Base-by-base conservation (phyloP, 768 basidiomycete genomes). In the Krasilnikovozyma curviuscula region DNA sequence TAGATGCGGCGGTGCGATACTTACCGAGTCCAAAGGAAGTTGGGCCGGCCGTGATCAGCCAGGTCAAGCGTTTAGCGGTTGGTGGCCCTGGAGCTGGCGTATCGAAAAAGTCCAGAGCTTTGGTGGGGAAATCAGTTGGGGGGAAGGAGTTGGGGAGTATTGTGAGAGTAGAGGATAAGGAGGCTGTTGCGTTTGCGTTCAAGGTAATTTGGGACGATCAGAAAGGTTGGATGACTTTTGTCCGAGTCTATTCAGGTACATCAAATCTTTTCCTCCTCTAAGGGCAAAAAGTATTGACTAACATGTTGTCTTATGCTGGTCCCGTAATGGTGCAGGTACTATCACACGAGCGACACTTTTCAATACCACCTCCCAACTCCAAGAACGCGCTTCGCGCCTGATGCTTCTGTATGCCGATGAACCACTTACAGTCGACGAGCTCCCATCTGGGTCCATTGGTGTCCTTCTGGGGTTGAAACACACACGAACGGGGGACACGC, bases 201-300 rank as follows among this genome's bases (percentile, higher is more conserved):
- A 88, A 88, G 60, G 84, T 88, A 19, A 70, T 68, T 27, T 85
- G 83, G 83, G 83, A 88, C 58, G 76, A 76, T 49, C 73, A 67
- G 48, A 72, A 71, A 56, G 84, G 84, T 21, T 88, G 84, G 84
- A 84, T 88, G 83, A 86, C 84, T 2, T 88, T 84, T 60, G 78
- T 88, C 32, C 71, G 84, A 23, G 74, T 88, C 18, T 88, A 88
- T 63, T 84, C 83, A 45, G 84, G 83, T 82, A 61, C 52, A 68
- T 62, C 5, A 29, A n/a, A n/a, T 27, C 25, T 32, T 18, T 8
- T 3, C 28, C 3, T 34, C 6, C 29, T 21, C 34, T 37, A 33
- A 33, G 10, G 32, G 32, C n/a, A n/a, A n/a, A n/a, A n/a, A 9
- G 32, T 33, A 33, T 33, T 33, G 32, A 33, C 32, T 9, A 33